phyloP scores from a whole-genome alignment of 768 basidiomycete species.

The Leccinum obscurum region DNA sequence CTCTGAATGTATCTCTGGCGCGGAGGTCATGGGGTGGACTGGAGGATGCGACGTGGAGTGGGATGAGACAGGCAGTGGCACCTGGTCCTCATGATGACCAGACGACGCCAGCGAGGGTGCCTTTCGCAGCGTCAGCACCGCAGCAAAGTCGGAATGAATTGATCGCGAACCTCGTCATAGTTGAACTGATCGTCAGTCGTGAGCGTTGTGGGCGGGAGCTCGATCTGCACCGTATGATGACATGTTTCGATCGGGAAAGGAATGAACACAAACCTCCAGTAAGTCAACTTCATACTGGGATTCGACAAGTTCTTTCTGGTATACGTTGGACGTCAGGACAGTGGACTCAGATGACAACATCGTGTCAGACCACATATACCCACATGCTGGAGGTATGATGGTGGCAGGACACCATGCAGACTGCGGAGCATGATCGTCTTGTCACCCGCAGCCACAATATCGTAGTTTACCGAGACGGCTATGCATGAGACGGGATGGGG shows the following conservation, averaged over 20 bases:
- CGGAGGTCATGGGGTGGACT: too few species aligned
- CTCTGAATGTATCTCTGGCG: too few species aligned
- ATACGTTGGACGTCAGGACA: background rate
- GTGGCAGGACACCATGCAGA: background rate
- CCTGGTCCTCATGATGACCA: background rate
- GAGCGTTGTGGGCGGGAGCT: background rate
- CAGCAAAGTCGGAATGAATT: background rate
- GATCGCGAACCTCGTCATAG: background rate
- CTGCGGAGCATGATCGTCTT: background rate
- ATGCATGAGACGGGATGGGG: background rate
- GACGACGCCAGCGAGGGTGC: background rate
- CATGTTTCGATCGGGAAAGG: background rate
- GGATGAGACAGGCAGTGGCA: background rate
- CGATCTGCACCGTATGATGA: background rate
- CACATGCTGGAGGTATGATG: background rate
- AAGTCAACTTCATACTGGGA: background rate
- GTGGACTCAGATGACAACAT: background rate
- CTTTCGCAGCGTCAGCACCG: background rate
- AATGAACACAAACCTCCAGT: background rate
- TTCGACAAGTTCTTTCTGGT: background rate
- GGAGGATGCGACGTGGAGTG: background rate
- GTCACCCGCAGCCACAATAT: background rate
- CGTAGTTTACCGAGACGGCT: background rate
- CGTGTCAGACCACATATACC: background rate
- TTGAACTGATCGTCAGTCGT: background rate